Percentiles rank a stretch among this genome's conserved stretches.
These are phyloP conservation scores for Candida odintsovae DNA, from an alignment of 805 yeast genomes.

Conservation along the genomic window DNA sequence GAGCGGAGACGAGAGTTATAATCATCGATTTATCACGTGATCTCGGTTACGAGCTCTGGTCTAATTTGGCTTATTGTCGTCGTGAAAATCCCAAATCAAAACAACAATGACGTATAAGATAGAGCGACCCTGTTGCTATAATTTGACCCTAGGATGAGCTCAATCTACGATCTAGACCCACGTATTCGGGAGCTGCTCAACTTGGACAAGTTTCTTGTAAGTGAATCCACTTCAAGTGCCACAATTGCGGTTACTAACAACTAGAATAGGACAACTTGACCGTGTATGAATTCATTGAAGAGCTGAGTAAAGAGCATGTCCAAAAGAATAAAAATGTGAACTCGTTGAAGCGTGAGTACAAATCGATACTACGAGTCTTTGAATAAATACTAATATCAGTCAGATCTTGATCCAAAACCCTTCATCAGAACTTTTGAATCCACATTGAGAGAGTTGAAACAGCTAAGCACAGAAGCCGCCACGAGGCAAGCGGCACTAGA, in stretches of 20 bases:
- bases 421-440: constrained; percentile 91
- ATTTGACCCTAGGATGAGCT: constrained; percentile 25
- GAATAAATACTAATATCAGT: not conserved
- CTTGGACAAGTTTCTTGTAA: constrained; percentile 50
- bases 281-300: constrained; percentile 76
- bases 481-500: constrained; percentile 46
- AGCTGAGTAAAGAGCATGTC: constrained; percentile 63
- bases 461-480: constrained; percentile 51
- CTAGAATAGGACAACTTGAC: constrained; percentile 48
- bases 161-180: constrained; percentile 58
- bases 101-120: not conserved
- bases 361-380: not conserved
- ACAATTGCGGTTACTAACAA: not conserved
- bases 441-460: constrained; percentile 65
- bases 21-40: not conserved
- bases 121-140: not conserved
- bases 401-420: constrained; percentile 77
- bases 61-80: not conserved
- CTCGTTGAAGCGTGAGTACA: constrained; percentile 31
- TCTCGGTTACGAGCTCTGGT: not conserved
- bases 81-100: not conserved
- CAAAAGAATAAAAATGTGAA: constrained; percentile 44
- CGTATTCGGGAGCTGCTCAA: constrained; percentile 50
- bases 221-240: constrained; percentile 1
- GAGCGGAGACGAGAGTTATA: no score